Evolutionary conservation across 805 yeast species (phyloP).

Genomic region (Wickerhamomyces chaumierensis): DNA sequence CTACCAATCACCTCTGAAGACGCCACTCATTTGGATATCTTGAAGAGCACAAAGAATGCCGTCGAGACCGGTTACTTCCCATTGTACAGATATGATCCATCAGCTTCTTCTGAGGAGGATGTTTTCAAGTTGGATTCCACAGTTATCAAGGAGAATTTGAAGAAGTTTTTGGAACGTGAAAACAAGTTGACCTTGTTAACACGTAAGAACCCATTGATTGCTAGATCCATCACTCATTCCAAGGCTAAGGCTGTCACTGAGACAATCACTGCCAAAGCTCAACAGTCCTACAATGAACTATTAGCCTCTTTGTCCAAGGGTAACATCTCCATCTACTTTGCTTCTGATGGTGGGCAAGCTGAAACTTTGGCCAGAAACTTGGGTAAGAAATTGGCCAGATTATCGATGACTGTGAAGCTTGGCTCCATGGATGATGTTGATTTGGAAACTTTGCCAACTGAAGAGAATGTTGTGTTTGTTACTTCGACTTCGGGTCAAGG

Average conservation of each 20-base stretch:
- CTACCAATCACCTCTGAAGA: conserved; percentile 62
- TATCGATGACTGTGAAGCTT: conserved; percentile 37
- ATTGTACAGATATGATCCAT: conserved; percentile 75
- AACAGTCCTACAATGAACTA: conserved; percentile 63
- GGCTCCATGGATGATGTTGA: conserved; percentile 49
- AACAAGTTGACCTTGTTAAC: conserved; percentile 75
- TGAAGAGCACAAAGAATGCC: conserved; percentile 80
- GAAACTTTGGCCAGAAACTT: conserved; percentile 68
- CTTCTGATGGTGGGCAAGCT: conserved; percentile 88
- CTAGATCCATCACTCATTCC: conserved; percentile 56
- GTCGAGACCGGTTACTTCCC: conserved; percentile 98
- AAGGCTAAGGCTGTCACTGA: conserved; percentile 50
- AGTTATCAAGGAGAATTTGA: conserved; percentile 62
- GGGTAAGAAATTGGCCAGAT: conserved; percentile 43
- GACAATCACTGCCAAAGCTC: conserved; percentile 56
- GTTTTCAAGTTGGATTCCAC: conserved; percentile 76
- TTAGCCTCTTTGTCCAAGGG: conserved; percentile 88
- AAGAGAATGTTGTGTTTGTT: conserved; percentile 40
- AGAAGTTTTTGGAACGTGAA: conserved; percentile 78
- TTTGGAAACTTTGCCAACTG: conserved; percentile 40
- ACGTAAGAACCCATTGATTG: conserved; percentile 57
- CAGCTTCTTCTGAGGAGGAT: conserved; percentile 33
- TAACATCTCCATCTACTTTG: conserved; percentile 65
- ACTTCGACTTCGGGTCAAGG: conserved; percentile 96
- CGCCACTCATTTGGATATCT: conserved; percentile 58